Conservation (phyloP, 345 rosid species). For the Melaleuca alternifolia region DNA sequence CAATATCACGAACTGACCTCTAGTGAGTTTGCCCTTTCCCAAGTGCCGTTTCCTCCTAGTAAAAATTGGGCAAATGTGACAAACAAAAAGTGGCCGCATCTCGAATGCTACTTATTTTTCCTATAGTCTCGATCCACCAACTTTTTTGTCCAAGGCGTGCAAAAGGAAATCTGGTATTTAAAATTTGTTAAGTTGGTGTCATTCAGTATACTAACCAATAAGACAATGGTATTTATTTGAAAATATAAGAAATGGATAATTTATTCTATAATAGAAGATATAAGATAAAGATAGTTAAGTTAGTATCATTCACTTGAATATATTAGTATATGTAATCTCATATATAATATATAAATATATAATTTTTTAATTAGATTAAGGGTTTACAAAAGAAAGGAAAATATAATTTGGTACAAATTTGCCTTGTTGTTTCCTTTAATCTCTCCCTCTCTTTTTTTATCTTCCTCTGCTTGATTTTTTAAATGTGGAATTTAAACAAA, state of each 20-base stretch:
- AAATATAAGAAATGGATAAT: not conserved
- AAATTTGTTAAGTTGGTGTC: not conserved
- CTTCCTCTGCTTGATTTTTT: not conserved
- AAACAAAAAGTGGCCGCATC: no score
- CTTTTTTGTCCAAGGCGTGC: not conserved
- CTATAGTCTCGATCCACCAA: not conserved
- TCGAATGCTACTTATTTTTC: not conserved
- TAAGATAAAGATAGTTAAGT: not conserved
- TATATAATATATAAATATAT: no score
- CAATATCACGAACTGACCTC: not conserved
- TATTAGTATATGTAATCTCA: no score
- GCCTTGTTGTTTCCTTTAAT: not conserved
- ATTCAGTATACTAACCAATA: not conserved
- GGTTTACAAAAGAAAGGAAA: not conserved
- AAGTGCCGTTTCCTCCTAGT: no score
- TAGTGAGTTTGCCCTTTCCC: not conserved
- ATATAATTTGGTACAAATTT: not conserved
- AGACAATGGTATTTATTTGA: not conserved
- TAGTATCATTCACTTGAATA: no score
- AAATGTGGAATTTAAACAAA: not conserved
- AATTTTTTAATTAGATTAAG: not conserved
- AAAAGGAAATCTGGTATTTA: not conserved
- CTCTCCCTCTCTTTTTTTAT: not conserved
- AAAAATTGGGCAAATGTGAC: no score
- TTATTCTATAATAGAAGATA: not conserved